Percentiles rank a stretch among this genome's conserved stretches.
Conservation (phyloP, 257 asterid genomes). For the Solanum chaucha region DNA sequence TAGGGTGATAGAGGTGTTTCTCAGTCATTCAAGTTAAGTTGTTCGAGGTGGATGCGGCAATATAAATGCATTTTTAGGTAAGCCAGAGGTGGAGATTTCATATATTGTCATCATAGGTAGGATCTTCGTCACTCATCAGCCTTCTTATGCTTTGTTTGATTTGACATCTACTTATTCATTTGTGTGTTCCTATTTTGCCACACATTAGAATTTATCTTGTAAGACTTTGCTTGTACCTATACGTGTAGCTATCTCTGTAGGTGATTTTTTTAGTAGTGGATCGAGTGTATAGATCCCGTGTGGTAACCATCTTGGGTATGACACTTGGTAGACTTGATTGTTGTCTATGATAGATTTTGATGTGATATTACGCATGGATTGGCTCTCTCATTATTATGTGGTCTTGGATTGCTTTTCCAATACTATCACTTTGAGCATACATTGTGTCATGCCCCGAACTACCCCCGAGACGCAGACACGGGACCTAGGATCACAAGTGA, state of each 20-base stretch:
- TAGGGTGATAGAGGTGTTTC: neutral
- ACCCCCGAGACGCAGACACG: too few relatives aligned
- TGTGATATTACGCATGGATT: neutral
- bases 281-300: too few relatives aligned
- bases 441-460: too few relatives aligned
- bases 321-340: neutral
- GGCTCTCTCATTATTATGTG: neutral
- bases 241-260: too few relatives aligned
- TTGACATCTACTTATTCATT: too few relatives aligned
- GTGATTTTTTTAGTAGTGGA: too few relatives aligned
- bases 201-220: neutral
- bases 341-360: too few relatives aligned
- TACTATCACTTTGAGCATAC: neutral
- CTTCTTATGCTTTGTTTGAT: too few relatives aligned
- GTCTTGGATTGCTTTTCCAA: too few relatives aligned
- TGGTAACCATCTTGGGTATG: too few relatives aligned
- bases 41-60: fast-evolving
- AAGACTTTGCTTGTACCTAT: neutral
- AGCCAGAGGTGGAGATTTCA: neutral
- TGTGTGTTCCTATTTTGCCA: neutral
- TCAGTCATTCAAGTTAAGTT: neutral
- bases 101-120: too few relatives aligned
- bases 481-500: too few relatives aligned
- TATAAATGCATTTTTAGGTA: neutral
- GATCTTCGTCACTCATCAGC: neutral